Conservation (phyloP, 176 grass and related monocot species). For the Typha latifolia region DNA sequence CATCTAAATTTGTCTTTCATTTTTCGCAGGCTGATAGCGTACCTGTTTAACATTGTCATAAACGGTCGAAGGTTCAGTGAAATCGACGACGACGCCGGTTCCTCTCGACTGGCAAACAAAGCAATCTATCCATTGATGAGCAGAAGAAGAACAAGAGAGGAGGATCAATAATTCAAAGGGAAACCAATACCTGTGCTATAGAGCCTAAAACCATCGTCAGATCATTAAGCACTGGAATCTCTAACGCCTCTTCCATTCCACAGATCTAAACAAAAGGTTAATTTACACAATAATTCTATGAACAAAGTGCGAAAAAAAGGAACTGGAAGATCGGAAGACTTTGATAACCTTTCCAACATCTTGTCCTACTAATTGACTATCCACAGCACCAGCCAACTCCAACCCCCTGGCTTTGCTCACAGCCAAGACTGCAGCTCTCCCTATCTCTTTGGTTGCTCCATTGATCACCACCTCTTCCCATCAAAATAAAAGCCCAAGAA, state of each 20-base stretch:
- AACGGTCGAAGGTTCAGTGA: constrained; percentile 65
- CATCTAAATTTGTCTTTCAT: constrained; percentile 2
- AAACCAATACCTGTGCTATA: constrained; percentile 39
- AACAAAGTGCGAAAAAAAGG: background rate
- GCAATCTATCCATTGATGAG: background rate
- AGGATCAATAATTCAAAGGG: background rate
- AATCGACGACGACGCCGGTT: constrained; percentile 76
- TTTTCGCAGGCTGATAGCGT: constrained; percentile 2
- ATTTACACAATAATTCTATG: background rate
- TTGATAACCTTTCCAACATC: constrained; percentile 63
- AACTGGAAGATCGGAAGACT: background rate
- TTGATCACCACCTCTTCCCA: constrained; percentile 51
- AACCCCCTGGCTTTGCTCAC: constrained; percentile 72
- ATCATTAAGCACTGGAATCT: constrained; percentile 81
- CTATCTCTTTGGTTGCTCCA: constrained; percentile 62
- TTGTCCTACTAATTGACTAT: constrained; percentile 40
- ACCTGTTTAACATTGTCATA: constrained; percentile 96
- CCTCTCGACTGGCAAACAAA: constrained; percentile 42
- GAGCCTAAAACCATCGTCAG: constrained; percentile 91
- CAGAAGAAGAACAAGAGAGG: background rate
- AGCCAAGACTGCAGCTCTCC: constrained; percentile 46
- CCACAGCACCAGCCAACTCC: constrained; percentile 67
- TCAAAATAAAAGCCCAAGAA: constrained; percentile 5
- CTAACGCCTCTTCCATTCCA: constrained; percentile 81
- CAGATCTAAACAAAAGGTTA: constrained; percentile 31